These are phyloP conservation scores for Lachnum nothofagi DNA, from an alignment of 2,329 filamentous ascomycete genomes.

Conservation along the genomic window DNA sequence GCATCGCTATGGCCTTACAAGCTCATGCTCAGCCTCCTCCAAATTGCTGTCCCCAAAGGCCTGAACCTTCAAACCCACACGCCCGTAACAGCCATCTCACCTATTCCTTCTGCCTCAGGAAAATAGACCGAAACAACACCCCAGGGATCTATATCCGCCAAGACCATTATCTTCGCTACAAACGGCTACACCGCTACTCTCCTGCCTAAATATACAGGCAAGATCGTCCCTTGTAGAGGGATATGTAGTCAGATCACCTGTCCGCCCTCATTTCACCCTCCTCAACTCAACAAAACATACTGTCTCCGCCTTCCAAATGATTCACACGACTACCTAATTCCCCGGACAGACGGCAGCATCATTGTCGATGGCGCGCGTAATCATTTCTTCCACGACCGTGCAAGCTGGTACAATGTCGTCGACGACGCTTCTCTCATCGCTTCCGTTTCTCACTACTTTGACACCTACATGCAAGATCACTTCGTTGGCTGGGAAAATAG, in stretches of 20 bases:
- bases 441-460: conserved; percentile 40
- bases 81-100: conserved; percentile 33
- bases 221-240: conserved; percentile 56
- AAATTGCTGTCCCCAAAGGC: conserved; percentile 39
- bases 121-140: conserved; percentile 35
- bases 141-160: conserved; percentile 49
- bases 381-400: conserved; percentile 19
- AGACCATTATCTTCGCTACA: conserved; percentile 57
- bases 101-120: neutral
- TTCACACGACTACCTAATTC: conserved; percentile 44
- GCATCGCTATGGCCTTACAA: conserved; percentile 51
- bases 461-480: conserved; percentile 43
- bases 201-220: conserved; percentile 43
- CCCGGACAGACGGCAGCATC: conserved; percentile 26
- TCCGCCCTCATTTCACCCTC: conserved; percentile 29
- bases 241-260: conserved; percentile 31
- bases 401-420: conserved; percentile 41
- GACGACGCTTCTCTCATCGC: conserved; percentile 43
- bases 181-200: conserved; percentile 63
- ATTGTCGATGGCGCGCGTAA: conserved; percentile 37
- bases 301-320: conserved; percentile 49
- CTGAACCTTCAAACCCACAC: conserved; percentile 49
- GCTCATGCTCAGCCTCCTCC: conserved; percentile 47
- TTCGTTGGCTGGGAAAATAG: conserved; percentile 46
- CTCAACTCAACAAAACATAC: conserved; percentile 6